Evolutionary conservation across 2,329 filamentous ascomycete genomes (phyloP), one percentile per base, ranked within the genome.

Genomic region (Hysterium pulicare): DNA sequence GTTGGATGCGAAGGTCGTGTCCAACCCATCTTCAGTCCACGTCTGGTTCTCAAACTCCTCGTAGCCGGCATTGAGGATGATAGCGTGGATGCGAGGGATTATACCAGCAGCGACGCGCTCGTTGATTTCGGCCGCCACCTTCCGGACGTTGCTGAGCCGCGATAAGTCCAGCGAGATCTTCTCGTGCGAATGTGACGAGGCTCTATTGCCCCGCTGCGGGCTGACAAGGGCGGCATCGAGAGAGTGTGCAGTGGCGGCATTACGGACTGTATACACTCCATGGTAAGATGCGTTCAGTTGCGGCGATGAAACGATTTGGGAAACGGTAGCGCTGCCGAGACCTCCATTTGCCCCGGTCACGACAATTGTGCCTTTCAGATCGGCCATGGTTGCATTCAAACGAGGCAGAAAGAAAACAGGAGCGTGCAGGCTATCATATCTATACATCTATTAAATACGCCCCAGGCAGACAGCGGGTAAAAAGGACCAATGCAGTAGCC

Each of bases 21-120:
- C 64, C 30, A 61, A 61, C 7, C 62, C 62, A 35, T 68, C 62
- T 2, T 53, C 44, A 9, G 58, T 63, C 37, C 58, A 61, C 8
- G 48, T 51, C 33, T 62, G 58, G 3, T 43, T 46, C 20, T 28
- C 38, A 26, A 49, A 45, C 7, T 50, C 48, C 36, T 51, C 36
- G 32, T 44, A 45, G 2, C 47, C 54, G 4, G 54, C 54, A 44
- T 53, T 56, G 7, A 54, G 49, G 22, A 53, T 31, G 11, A 58
- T n/a, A 2, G 47, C 50, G 16, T 40, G 35, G 9, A 58, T 57
- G 5, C 26, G 50, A 16, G 55, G 48, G 13, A 57, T 44, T 9
- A 31, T 20, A 5, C 48, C 42, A 2, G 42, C 30, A 10, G 52
- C 17, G 31, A 58, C 40, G 5, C 48, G 45, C 9, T 19, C 30